These are phyloP conservation scores for Theobroma grandiflorum DNA, from an alignment of 441 rosid species.

Conservation along the genomic window DNA sequence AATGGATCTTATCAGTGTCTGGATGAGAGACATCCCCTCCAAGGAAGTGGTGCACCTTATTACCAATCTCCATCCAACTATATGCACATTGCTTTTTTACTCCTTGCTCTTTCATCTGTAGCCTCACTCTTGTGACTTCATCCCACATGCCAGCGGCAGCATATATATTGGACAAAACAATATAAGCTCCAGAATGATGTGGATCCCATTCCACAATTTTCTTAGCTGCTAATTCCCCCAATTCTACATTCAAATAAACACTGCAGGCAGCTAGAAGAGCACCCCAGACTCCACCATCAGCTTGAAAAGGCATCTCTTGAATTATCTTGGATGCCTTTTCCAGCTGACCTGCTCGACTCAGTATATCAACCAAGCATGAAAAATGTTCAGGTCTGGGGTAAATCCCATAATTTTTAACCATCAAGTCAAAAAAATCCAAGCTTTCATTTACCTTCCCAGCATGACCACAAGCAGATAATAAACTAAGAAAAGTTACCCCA, in stretches of 20 bases:
- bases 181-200: slow-evolving; percentile 45
- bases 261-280: slow-evolving; percentile 51
- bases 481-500: slow-evolving; percentile 51
- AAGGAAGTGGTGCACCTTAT: slow-evolving; percentile 48
- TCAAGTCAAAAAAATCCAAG: slow-evolving; percentile 38
- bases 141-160: slow-evolving; percentile 50
- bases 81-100: slow-evolving; percentile 48
- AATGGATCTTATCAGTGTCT: slow-evolving; percentile 27
- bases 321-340: slow-evolving; percentile 45
- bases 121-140: slow-evolving; percentile 50
- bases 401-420: slow-evolving; percentile 43
- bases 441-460: slow-evolving; percentile 53
- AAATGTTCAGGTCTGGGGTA: slow-evolving; percentile 52
- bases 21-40: slow-evolving; percentile 54
- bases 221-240: slow-evolving; percentile 48
- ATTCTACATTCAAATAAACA: slow-evolving; percentile 44
- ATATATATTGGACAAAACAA: slow-evolving; percentile 52
- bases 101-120: slow-evolving; percentile 51
- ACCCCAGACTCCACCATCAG: slow-evolving; percentile 48
- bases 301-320: slow-evolving; percentile 41
- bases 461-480: slow-evolving; percentile 53
- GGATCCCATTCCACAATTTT: slow-evolving; percentile 44
- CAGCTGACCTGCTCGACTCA: slow-evolving; percentile 54
- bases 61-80: slow-evolving; percentile 51
- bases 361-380: slow-evolving; percentile 48